phyloP scores from a whole-genome alignment of 2,329 filamentous ascomycete genomes.

The Colletotrichum sojae region DNA sequence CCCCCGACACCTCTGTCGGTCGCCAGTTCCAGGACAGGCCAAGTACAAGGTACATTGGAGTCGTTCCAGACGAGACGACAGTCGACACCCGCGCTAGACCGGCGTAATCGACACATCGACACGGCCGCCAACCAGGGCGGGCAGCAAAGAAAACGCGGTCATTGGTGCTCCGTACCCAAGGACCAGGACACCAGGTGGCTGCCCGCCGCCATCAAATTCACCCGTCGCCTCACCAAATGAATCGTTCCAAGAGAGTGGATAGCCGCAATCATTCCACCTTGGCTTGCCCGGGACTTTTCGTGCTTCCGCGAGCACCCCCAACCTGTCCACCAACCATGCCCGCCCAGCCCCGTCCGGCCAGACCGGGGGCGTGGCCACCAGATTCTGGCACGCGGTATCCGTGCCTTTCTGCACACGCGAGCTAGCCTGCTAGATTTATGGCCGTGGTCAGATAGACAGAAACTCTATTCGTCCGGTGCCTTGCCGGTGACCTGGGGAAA shows the following conservation, averaged over 20 bases:
- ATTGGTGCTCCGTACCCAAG: slow-evolving; percentile 21
- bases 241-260: slow-evolving; percentile 34
- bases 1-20: slow-evolving; percentile 29
- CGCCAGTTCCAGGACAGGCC: slow-evolving; percentile 25
- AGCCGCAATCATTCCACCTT: slow-evolving; percentile 30
- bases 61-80: slow-evolving; percentile 28
- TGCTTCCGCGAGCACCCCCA: slow-evolving; percentile 31
- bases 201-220: slow-evolving; percentile 14
- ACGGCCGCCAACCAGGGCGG: slow-evolving; percentile 13
- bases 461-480: slow-evolving; percentile 15
- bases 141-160: slow-evolving; percentile 6
- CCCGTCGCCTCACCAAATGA: slow-evolving; percentile 34
- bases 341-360: background rate
- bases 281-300: slow-evolving; percentile 28
- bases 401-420: no score
- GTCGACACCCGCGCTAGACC: slow-evolving; percentile 24
- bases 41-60: slow-evolving; percentile 31
- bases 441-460: slow-evolving; percentile 13
- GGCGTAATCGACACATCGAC: slow-evolving; percentile 30
- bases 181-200: slow-evolving; percentile 21
- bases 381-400: slow-evolving; percentile 18
- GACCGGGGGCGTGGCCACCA: background rate
- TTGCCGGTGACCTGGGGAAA: background rate
- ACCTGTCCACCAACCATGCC: slow-evolving; percentile 8
- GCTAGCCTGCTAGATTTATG: background rate